phyloP scores from a whole-genome alignment of 441 rosid species.

The Pelargonium cotyledonis region DNA sequence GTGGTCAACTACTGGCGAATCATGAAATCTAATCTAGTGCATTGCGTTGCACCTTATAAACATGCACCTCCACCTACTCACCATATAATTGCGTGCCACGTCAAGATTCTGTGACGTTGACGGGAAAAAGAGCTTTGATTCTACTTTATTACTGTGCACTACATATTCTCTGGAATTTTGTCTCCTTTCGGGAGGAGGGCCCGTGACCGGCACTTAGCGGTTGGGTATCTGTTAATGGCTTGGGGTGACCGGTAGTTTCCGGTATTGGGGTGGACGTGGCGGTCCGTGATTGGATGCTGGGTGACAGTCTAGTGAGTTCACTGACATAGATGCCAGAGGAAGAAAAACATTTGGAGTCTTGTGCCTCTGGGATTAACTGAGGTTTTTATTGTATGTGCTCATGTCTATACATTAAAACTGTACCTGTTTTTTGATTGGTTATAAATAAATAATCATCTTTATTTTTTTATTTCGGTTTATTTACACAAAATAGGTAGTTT shows the following conservation, averaged over 20 bases:
- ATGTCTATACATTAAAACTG: background rate
- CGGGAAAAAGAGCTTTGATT: background rate
- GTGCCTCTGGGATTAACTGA: background rate
- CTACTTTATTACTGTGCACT: conserved; percentile 5
- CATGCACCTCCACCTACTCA: background rate
- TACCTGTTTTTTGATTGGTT: background rate
- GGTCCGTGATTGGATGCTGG: background rate
- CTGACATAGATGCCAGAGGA: conserved; percentile 9
- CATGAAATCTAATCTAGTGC: background rate
- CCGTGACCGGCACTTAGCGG: conserved; percentile 5
- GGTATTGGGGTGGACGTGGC: conserved; percentile 4
- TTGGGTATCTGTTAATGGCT: background rate
- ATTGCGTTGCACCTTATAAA: background rate
- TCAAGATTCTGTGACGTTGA: background rate
- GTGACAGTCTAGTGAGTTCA: background rate
- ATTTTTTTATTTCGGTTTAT: too few species aligned
- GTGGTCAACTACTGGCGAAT: too few species aligned
- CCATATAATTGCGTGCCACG: background rate
- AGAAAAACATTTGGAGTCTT: conserved; percentile 12
- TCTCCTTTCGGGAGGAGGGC: conserved; percentile 4
- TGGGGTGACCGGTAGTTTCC: conserved; percentile 4
- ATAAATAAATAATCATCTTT: too few species aligned
- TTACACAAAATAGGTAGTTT: too few species aligned
- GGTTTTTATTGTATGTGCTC: background rate
- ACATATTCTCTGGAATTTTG: background rate